Base-by-base conservation (phyloP, 2,329 filamentous ascomycete species). In the Harringtonia aguacate region DNA sequence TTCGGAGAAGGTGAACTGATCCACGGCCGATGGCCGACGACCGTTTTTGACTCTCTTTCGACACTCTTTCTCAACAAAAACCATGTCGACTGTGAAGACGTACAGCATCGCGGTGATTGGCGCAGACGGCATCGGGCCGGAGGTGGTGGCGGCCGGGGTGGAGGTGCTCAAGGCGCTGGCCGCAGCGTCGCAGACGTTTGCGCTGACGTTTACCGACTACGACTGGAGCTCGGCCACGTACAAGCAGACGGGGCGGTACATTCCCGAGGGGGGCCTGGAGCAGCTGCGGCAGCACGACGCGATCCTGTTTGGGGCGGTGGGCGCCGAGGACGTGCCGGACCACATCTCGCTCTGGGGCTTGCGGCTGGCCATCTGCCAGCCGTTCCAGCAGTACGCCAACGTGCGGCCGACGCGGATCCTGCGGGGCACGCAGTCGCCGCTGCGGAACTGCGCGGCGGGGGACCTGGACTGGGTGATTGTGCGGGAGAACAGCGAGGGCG, bases 171-270 rank as follows among this genome's bases (percentile, higher is more conserved):
- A 60, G 51, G 60, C 47, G 41, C 54, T 36, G 48, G 41, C 42
- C 9, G 56, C 65, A 29, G 63, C 70, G 2, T 61, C 78, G 2
- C 66, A 72, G 33, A 69, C 71, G 0, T 85, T 86, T 58, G 64
- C 70, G 9, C 63, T 86, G 1, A 61, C 75, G 12, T 84, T 84
- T 54, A 70, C 68, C 35, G 63, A 78, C 50, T 81, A 74, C 52
- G 77, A 82, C 57, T 84, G 79, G 80, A 78, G 73, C 51, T 81
- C 77, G 0, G 74, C 79, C 15, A 77, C 70, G 0, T 84, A 80
- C 60, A 80, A 80, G 56, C 70, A 72, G 55, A 79, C 72, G 0
- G 81, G 81, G 2, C 70, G 74, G 50, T 84, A 81, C 54, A 79
- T 81, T 9, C 75, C 77, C 0, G 70, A 76, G 20, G 75, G 71